Percentiles rank a stretch among this genome's conserved stretches.
Evolutionary conservation across 805 yeast species (phyloP).

Genomic region (Yamadazyma paraphyllophila): DNA sequence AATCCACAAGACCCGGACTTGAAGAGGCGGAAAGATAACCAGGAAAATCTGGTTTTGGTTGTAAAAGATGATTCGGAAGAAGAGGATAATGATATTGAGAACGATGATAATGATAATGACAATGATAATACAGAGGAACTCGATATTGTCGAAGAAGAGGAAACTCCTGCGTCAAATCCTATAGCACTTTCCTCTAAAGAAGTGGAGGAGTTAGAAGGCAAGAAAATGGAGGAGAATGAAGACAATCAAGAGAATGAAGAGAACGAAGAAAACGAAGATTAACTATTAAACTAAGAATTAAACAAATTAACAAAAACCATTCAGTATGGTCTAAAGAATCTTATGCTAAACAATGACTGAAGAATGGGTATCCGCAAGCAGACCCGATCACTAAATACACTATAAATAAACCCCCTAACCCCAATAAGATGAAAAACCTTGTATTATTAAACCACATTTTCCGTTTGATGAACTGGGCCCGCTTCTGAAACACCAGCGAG

Average conservation of each 20-base stretch:
- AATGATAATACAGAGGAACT: constrained; percentile 9
- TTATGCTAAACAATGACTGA: constrained; percentile 33
- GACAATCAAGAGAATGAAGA: not conserved
- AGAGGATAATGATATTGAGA: constrained; percentile 9
- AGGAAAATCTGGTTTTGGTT: not conserved
- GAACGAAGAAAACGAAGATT: constrained; percentile 12
- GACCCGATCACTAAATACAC: constrained; percentile 48
- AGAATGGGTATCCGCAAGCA: constrained; percentile 55
- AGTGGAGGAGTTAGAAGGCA: constrained; percentile 33
- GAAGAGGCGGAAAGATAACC: constrained; percentile 4
- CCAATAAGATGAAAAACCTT: constrained; percentile 36
- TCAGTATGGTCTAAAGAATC: no score
- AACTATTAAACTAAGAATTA: constrained; percentile 2
- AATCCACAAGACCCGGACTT: constrained; percentile 4
- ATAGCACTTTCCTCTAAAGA: constrained; percentile 32
- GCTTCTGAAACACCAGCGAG: constrained; percentile 66
- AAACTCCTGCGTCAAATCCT: constrained; percentile 20
- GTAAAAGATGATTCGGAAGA: not conserved
- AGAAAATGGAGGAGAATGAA: constrained; percentile 8
- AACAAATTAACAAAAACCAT: no score
- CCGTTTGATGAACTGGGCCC: constrained; percentile 60
- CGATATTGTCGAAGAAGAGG: constrained; percentile 14
- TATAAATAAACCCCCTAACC: constrained; percentile 23
- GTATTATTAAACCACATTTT: constrained; percentile 69
- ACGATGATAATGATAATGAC: constrained; percentile 3